A percentile compares a stretch with the other conserved stretches of the same genome.
Evolutionary conservation across 345 rosid species (phyloP).

Genomic region (Eucalyptus coolabah): DNA sequence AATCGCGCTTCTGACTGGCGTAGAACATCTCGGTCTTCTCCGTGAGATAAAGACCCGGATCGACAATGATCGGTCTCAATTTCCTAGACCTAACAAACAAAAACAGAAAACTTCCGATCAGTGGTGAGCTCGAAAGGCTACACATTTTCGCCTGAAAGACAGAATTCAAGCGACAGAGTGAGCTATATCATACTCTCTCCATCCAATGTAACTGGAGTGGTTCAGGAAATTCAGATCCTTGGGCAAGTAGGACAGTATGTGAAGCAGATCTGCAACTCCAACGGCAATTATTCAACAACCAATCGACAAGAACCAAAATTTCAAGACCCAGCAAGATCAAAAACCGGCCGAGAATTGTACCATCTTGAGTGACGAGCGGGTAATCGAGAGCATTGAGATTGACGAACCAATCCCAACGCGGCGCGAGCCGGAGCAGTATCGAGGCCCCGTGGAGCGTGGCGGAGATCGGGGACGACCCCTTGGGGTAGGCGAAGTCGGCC

Average conservation of each 20-base stretch:
- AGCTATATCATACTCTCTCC: constrained; percentile 77
- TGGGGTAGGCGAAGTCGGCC: constrained; percentile 61
- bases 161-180: background rate
- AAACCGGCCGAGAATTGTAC: constrained; percentile 8
- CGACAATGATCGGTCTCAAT: constrained; percentile 84
- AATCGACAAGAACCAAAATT: background rate
- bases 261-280: constrained; percentile 78
- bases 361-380: constrained; percentile 93
- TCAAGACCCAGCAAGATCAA: background rate
- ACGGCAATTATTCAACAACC: background rate
- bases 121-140: background rate
- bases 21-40: constrained; percentile 69
- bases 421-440: constrained; percentile 53
- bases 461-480: constrained; percentile 78
- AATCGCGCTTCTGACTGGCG: constrained; percentile 65
- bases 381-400: constrained; percentile 62
- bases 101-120: background rate
- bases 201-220: constrained; percentile 77
- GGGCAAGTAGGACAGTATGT: constrained; percentile 77
- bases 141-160: background rate
- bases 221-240: constrained; percentile 75
- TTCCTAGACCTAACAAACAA: constrained; percentile 50
- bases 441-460: constrained; percentile 87
- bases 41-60: constrained; percentile 81
- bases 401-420: constrained; percentile 88